Conservation (phyloP, 768 basidiomycete species). For the Pulveroboletus frians region DNA sequence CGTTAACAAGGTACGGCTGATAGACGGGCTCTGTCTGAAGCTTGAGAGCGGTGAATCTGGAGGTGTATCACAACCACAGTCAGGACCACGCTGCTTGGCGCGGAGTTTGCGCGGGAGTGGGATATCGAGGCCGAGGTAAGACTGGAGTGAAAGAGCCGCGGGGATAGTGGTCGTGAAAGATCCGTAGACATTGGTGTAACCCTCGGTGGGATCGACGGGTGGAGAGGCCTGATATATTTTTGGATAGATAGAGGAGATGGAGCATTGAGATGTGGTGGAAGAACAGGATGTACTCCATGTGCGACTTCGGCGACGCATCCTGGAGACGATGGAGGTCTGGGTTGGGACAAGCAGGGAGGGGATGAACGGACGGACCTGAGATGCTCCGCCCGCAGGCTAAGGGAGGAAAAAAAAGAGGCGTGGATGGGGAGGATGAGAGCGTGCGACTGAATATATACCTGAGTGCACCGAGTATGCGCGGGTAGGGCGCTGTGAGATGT, state of each 20-base stretch:
- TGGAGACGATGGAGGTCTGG: not conserved
- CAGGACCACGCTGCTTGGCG: constrained; percentile 1
- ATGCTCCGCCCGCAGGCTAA: not conserved
- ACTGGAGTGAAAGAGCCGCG: constrained; percentile 29
- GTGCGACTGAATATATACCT: constrained; percentile 2
- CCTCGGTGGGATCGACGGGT: constrained; percentile 23
- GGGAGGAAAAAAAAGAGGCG: too few species aligned
- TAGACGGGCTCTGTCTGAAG: constrained; percentile 32
- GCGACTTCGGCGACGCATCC: constrained; percentile 7
- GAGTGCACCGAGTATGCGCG: not conserved
- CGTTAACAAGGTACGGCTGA: constrained; percentile 38
- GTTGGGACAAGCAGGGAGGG: not conserved
- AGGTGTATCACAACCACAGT: constrained; percentile 22
- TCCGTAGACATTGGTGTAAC: constrained; percentile 28
- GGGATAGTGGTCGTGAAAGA: constrained; percentile 38
- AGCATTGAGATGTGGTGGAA: constrained; percentile 22
- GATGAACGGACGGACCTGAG: not conserved
- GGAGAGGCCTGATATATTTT: constrained; percentile 20
- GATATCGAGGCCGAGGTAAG: constrained; percentile 16
- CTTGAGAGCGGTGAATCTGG: constrained; percentile 28
- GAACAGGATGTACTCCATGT: constrained; percentile 20
- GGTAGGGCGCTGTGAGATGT: not conserved
- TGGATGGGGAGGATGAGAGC: not conserved
- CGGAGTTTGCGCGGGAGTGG: constrained; percentile 7
- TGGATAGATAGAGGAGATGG: constrained; percentile 21